These are phyloP conservation scores for Calocybe gangraenosa DNA, from an alignment of 768 basidiomycete species.

Conservation along the genomic window DNA sequence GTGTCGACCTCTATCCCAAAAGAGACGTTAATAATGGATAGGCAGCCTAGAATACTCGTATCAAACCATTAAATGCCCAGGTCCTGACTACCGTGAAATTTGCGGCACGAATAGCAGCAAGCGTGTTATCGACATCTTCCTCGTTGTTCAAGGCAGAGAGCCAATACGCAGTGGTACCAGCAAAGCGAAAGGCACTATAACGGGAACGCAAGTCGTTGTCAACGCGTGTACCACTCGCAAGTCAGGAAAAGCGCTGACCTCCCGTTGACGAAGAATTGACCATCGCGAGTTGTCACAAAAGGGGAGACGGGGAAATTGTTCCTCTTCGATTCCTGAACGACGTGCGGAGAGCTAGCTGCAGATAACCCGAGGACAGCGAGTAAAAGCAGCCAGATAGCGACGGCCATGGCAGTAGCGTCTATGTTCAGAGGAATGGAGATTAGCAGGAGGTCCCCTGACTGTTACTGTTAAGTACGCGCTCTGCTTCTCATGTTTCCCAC, in stretches of 20 bases:
- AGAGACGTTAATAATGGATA: neutral
- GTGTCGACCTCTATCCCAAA: conserved; percentile 39
- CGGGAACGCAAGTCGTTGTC: neutral
- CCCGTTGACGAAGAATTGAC: conserved; percentile 53
- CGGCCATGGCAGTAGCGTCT: conserved; percentile 29
- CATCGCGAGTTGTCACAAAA: conserved; percentile 42
- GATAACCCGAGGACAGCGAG: conserved; percentile 29
- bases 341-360: conserved; percentile 29
- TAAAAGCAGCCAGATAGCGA: conserved; percentile 24
- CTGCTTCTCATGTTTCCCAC: conserved; percentile 13
- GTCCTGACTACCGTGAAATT: conserved; percentile 59
- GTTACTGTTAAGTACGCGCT: conserved; percentile 9
- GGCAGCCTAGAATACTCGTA: neutral
- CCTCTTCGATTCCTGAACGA: conserved; percentile 20
- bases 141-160: conserved; percentile 47
- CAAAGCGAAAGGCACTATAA: conserved; percentile 23
- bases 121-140: conserved; percentile 52
- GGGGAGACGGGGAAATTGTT: conserved; percentile 21
- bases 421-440: conserved; percentile 12
- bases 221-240: neutral
- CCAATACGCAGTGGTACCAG: conserved; percentile 68
- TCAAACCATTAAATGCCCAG: conserved; percentile 69
- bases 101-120: conserved; percentile 51
- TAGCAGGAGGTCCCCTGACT: conserved; percentile 6
- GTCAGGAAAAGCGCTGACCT: conserved; percentile 27